Conservation (phyloP, 139 green algal genomes). For the Chara braunii region DNA sequence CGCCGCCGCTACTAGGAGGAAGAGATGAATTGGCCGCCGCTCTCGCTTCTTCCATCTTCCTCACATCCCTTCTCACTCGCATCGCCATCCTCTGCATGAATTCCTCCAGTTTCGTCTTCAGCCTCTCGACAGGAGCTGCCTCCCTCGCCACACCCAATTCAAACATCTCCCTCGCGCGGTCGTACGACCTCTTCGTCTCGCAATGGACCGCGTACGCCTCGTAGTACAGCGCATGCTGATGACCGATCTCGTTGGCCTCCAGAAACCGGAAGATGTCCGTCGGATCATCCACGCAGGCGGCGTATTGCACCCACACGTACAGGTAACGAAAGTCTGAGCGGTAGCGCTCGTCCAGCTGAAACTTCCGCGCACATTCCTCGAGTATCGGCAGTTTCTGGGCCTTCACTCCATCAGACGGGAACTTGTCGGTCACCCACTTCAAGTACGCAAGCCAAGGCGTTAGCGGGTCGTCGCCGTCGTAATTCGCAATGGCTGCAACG, state of each 20-base stretch:
- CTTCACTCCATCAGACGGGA: conserved; percentile 62
- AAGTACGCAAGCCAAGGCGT: conserved; percentile 66
- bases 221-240: conserved; percentile 75
- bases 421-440: background rate
- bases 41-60: no score
- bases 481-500: conserved; percentile 51
- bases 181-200: no score
- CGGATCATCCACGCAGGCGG: conserved; percentile 76
- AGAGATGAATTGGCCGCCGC: no score
- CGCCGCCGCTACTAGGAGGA: no score
- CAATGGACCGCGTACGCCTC: conserved; percentile 78
- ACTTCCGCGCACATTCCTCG: conserved; percentile 66
- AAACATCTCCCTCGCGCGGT: no score
- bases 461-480: conserved; percentile 68
- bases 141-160: no score
- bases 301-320: conserved; percentile 86
- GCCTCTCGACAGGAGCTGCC: no score
- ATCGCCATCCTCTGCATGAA: no score
- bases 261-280: conserved; percentile 80
- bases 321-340: conserved; percentile 75
- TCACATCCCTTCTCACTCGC: no score
- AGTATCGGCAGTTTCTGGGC: conserved; percentile 60
- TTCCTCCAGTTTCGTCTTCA: no score
- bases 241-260: conserved; percentile 64
- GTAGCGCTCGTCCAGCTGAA: conserved; percentile 56